A percentile compares a stretch with the other conserved stretches of the same genome.
phyloP scores from a whole-genome alignment of 768 basidiomycete genomes.

The Paxillus rubicundulus region DNA sequence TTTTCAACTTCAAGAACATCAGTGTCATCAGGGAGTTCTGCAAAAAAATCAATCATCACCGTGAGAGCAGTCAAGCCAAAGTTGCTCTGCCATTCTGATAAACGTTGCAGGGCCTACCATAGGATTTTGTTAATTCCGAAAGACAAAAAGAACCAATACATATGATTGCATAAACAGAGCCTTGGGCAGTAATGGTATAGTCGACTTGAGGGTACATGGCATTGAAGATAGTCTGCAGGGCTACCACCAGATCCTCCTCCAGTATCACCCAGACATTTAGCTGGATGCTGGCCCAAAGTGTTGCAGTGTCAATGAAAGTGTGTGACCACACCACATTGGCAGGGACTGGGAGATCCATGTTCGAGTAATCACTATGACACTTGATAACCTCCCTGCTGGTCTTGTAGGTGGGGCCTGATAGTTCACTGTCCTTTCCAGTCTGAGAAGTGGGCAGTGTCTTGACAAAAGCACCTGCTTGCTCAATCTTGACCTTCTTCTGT shows the following conservation, averaged over 20 bases:
- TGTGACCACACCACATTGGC: not conserved
- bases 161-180: too few species aligned
- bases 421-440: too few species aligned
- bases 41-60: not conserved
- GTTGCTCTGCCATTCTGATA: constrained; percentile 1
- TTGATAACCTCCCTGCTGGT: too few species aligned
- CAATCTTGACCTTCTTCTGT: too few species aligned
- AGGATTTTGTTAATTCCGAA: too few species aligned
- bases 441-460: too few species aligned
- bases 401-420: too few species aligned
- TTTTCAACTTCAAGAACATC: not conserved
- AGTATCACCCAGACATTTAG: not conserved
- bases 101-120: constrained; percentile 1
- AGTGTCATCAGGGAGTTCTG: not conserved
- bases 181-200: too few species aligned
- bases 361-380: not conserved
- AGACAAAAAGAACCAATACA: not conserved
- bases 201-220: too few species aligned
- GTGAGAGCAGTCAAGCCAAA: constrained; percentile 3
- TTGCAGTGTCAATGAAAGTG: not conserved
- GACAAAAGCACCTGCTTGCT: too few species aligned
- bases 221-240: too few species aligned
- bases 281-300: constrained; percentile 2
- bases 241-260: not conserved
- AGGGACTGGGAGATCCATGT: not conserved